Base-by-base conservation (phyloP, 1,139 yeast species). In the Kodamaea arcana region DNA sequence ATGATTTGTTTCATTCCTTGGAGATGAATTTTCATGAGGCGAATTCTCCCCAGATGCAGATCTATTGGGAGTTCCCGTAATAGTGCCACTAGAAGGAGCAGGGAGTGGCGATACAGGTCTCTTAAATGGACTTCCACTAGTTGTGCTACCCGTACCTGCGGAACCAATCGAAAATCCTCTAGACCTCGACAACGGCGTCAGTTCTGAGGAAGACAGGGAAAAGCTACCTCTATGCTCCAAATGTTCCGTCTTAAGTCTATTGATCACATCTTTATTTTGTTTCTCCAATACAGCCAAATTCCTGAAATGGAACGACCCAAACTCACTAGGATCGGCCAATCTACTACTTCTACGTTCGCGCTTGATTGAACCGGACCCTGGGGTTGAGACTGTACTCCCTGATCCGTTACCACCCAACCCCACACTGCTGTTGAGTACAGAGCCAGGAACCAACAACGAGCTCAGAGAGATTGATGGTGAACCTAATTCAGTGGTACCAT, bases 181-280 rank as follows among this genome's bases (percentile, higher is more conserved):
- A 3, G 71, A 57, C 34, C 72, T 51, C 3, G 57, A 42, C 4
- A 49, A 38, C 3, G 72, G 64, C 0, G 69, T 58, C 0, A 69
- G 61, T 14, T 69, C 75, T 1, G 72, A 64, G 3, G 74, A 66
- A 2, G 71, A 59, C 6, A 67, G 59, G 13, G 78, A 65, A 39
- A 62, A 62, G 43, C 73, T 67, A 39, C 57, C 56, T 16, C 74
- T 44, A 43, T 69, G 75, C 44, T 80, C 85, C 42, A 80, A 47
- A 58, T 86, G 95, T 54, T 92, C 97, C 30, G 72, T 80, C 51
- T 87, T 85, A 50, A 94, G 72, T 44, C 95, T 66, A 51, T 85
- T 85, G 40, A 94, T 86, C 12, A 86, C 90, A 58, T 90, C 97
- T 53, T 86, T 87, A 52, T 94, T 94, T 13, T 96, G 97, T 51